Evolutionary conservation across 129 eudicot genomes (phyloP), one percentile per base, ranked within the genome.

Genomic region (Mikania micrantha): DNA sequence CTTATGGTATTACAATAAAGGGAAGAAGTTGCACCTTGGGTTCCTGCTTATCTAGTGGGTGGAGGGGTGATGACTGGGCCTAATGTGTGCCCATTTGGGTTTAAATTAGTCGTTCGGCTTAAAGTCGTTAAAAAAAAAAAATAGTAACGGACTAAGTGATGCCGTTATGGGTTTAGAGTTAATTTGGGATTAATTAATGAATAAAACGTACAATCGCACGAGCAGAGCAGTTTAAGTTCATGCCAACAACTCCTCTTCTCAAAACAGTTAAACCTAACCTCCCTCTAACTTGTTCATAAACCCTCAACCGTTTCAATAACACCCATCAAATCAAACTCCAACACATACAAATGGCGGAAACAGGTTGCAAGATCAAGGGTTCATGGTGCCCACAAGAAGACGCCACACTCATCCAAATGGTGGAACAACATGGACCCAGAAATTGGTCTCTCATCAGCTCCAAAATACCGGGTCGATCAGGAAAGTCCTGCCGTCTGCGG

Each of bases 361-460:
- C 57, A 10, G 8, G 1, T 9, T 3, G 6, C 60, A 81, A 70
- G 42, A 75, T 72, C 31, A 89, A 84, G 48, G 96, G 93, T 1
- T 83, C 96, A 7, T 89, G 96, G 93, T 85, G 74, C 22, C 82
- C 87, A 0, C 67, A 85, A 28, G 96, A 89, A 56, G 96, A 89
- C 49, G 82, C 82, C 0, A 70, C 76, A 3, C 76, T 85, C 15
- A 50, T 64, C 2, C 83, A 77, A 69, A 78, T 89, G 7, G 96
- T 89, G 11, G 84, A 89, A 31, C 74, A 85, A 60, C 84, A 81
- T 41, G 96, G 96, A 8, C 53, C 96, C 3, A 57, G 88, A 36
- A 86, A 90, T 74, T 90, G 96, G 96, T 86, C 96, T 0, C 68
- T 86, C 12, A 90, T 90, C 15, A 86, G 96, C 41, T 84, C 80